phyloP scores from a whole-genome alignment of 345 rosid species.

The Brassica incana region DNA sequence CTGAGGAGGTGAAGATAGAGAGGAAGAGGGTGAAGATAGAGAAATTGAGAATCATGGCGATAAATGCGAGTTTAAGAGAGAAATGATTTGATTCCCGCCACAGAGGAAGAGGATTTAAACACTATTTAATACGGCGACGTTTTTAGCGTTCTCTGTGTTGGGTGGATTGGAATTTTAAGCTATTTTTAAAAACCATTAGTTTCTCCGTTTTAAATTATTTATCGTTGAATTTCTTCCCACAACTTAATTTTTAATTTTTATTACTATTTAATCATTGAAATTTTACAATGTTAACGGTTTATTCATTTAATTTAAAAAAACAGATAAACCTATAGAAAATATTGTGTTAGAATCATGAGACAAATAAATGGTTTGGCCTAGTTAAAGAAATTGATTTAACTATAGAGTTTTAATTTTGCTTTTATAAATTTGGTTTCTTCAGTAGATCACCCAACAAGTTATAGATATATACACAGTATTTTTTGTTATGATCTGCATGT shows the following conservation, averaged over 20 bases:
- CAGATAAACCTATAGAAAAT: background rate
- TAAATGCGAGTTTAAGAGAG: background rate
- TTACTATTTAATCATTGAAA: background rate
- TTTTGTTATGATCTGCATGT: no score
- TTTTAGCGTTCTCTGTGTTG: background rate
- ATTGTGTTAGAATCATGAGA: no score
- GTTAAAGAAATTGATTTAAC: no score
- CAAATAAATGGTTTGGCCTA: no score
- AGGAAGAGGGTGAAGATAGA: constrained; percentile 33
- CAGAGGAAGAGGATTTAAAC: background rate
- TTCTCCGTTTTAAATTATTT: background rate
- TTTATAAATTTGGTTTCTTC: no score
- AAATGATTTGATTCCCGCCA: constrained; percentile 6
- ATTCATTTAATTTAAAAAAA: no score
- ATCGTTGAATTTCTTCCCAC: background rate
- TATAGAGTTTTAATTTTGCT: no score
- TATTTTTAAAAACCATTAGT: background rate
- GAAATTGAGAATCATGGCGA: constrained; percentile 32
- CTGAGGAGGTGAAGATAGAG: constrained; percentile 7
- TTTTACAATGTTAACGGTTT: no score
- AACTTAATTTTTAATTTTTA: background rate
- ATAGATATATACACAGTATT: no score
- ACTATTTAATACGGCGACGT: background rate
- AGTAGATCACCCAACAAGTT: no score
- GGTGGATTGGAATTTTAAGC: background rate